Evolutionary conservation across 306 rosid species (phyloP), one percentile per base, ranked within the genome.

Genomic region (Quillaja saponaria): DNA sequence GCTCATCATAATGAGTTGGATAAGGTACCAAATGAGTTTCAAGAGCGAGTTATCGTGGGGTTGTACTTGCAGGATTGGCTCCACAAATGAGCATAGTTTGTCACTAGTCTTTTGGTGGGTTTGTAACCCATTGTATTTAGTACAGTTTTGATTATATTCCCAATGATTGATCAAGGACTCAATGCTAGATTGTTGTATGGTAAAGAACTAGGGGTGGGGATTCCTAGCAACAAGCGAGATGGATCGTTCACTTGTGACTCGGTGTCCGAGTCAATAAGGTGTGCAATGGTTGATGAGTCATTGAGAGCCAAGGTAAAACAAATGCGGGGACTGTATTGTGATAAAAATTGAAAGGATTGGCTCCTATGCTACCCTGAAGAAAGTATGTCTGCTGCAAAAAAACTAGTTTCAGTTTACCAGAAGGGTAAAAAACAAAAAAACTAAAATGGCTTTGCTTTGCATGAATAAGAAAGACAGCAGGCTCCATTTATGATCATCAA

Each of bases 51-150:
- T 3, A 13, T 11, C 74, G 63, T 0, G 81, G 79, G 16, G 14
- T 67, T 18, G 69, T 78, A 5, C 38, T 49, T 34, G 47, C 3
- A 0, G 79, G 79, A 6, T 82, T 84, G 87, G 78, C 68, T 1
- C 79, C 87, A 4, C 84, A 75, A 39, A 67, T 64, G 58, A 55
- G 63, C 52, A 57, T 66, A 40, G 56, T 78, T 71, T 59, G 76
- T 38, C 83, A 81, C 25, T 60, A 63, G 37, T 74, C 83, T 13
- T 62, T 74, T 0, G 76, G 86, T 8, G 83, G 73, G 4, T 81
- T 75, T 55, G 49, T 81, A 63, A 81, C 78, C 37, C 81, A 81
- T 57, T 78, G 81, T 3, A 81, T 83, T 40, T 81, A 78, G 86
- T 71, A 78, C 73, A 55, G 75, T 61, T 31, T 59, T 81, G 81